Evolutionary conservation across 139 green algal species (phyloP).

Genomic region (Auxenochlorella pyrenoidosa): DNA sequence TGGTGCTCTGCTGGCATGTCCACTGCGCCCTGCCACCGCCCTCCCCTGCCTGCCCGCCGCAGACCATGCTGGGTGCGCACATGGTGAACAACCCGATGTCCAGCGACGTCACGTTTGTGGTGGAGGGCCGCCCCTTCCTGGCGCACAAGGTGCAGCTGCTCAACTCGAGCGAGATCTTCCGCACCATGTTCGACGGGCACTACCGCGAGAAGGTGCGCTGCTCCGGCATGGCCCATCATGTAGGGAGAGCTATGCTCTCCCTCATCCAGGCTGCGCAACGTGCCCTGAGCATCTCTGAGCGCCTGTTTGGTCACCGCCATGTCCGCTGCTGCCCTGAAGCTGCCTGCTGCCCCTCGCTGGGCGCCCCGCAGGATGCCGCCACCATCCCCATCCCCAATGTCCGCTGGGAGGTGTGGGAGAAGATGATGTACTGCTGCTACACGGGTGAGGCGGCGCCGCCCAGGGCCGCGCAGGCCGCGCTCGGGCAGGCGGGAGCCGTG

Average conservation of each 20-base stretch:
- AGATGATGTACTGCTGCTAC: conserved; percentile 96
- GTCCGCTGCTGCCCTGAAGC: too few species aligned
- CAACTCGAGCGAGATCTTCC: conserved; percentile 91
- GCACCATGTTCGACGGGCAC: conserved; percentile 93
- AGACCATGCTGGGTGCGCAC: conserved; percentile 6
- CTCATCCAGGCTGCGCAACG: too few species aligned
- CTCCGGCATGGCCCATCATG: too few species aligned
- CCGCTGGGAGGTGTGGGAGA: conserved; percentile 83
- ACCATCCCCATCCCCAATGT: conserved; percentile 97
- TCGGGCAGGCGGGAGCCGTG: neutral
- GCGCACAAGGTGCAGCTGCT: conserved; percentile 94
- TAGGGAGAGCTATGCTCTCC: too few species aligned
- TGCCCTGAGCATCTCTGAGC: too few species aligned
- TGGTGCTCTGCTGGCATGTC: neutral
- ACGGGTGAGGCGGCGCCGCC: conserved; percentile 72
- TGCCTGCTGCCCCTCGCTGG: too few species aligned
- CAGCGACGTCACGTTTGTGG: conserved; percentile 93
- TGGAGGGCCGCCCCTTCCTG: conserved; percentile 90
- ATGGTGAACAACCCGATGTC: conserved; percentile 90
- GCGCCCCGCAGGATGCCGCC: conserved; percentile 56
- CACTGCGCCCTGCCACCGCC: neutral
- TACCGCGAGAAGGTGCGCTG: conserved; percentile 79
- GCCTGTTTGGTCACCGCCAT: too few species aligned
- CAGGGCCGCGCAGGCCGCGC: neutral
- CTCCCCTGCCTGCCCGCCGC: neutral